Conservation (phyloP, 2,329 filamentous ascomycete species). For the Diaporthe amygdali region DNA sequence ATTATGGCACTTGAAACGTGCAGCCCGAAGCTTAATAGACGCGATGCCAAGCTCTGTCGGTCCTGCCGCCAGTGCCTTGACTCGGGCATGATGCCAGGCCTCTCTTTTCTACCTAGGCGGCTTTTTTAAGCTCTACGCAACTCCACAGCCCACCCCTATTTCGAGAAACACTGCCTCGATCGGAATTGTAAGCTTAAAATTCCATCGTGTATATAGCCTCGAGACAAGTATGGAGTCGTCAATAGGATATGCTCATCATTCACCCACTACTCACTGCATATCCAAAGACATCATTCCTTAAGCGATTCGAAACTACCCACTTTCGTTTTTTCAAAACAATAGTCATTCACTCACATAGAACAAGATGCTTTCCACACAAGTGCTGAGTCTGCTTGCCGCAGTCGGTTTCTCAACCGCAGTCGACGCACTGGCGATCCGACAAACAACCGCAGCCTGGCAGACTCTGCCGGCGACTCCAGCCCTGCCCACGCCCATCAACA, state of each 20-base stretch:
- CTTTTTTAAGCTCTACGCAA: constrained; percentile 7
- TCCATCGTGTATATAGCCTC: not conserved
- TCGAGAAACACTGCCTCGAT: not conserved
- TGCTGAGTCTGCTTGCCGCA: constrained; percentile 8
- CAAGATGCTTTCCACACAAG: constrained; percentile 1
- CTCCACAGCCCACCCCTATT: constrained; percentile 7
- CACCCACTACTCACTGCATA: not conserved
- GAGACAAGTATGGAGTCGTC: not conserved
- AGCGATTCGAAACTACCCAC: not conserved
- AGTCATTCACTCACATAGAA: not conserved
- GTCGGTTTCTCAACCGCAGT: not conserved
- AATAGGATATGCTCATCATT: not conserved
- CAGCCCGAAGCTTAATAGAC: not conserved
- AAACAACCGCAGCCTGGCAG: constrained; percentile 34
- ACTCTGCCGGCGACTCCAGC: constrained; percentile 44
- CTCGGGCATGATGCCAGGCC: not conserved
- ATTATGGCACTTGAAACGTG: not conserved
- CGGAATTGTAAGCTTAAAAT: constrained; percentile 6
- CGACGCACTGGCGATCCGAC: constrained; percentile 30
- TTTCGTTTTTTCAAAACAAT: not conserved
- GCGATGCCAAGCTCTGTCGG: constrained; percentile 4
- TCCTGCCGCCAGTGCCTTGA: not conserved
- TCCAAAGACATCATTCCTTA: not conserved
- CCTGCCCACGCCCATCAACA: constrained; percentile 40
- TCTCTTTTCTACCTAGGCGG: not conserved